Evolutionary conservation across 2,329 filamentous ascomycete genomes (phyloP).

Genomic region (Verticillium tricorpus): DNA sequence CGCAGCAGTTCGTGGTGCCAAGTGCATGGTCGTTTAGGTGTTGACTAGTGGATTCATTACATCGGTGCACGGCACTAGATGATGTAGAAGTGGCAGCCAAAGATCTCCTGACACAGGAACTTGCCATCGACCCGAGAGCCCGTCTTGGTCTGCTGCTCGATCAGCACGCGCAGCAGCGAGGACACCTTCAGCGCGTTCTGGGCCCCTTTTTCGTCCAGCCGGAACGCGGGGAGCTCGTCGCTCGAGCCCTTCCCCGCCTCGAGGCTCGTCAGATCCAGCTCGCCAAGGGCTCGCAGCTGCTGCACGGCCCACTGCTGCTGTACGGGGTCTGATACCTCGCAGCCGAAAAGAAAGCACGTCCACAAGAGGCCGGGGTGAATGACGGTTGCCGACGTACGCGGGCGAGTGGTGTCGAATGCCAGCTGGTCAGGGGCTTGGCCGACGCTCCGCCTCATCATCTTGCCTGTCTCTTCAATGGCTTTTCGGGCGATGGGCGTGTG

Average conservation of each 20-base stretch:
- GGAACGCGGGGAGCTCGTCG: not conserved
- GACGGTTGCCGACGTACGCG: not conserved
- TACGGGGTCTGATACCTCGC: not conserved
- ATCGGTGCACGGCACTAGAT: not conserved
- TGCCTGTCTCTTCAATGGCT: not conserved
- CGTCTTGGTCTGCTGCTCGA: not conserved
- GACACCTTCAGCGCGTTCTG: constrained; percentile 1
- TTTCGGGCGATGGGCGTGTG: not conserved
- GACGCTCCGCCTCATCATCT: constrained; percentile 1
- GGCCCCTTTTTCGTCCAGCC: not conserved
- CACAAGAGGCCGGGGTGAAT: constrained; percentile 2
- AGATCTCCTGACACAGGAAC: constrained; percentile 1
- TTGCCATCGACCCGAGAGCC: not conserved
- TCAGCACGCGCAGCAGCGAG: not conserved
- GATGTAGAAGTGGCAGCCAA: constrained; percentile 1
- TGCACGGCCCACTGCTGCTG: not conserved
- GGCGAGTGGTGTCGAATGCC: not conserved
- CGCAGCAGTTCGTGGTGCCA: no score
- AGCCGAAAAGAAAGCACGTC: constrained; percentile 1
- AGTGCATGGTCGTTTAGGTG: no score
- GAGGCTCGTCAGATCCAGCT: not conserved
- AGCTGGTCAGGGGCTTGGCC: not conserved
- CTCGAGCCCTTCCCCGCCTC: not conserved
- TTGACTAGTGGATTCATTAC: not conserved
- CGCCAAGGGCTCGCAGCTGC: not conserved